Base-by-base conservation (phyloP, 352 stramenopile genomes). In the Phytophthora megakarya region DNA sequence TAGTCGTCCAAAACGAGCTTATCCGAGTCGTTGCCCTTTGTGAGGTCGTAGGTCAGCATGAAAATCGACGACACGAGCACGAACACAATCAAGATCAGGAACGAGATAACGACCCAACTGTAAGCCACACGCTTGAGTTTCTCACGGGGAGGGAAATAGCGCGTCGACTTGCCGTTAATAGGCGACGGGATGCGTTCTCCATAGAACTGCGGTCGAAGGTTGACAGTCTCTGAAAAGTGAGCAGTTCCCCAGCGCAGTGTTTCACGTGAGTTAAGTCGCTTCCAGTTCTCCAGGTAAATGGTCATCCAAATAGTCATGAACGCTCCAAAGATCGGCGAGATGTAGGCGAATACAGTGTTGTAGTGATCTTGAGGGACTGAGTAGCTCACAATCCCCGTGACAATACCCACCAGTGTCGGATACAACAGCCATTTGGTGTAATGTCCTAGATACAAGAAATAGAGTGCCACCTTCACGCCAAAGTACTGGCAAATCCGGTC, bases 381-480 rank as follows among this genome's bases (percentile, higher is more conserved):
- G 55, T 84, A 84, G 40, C 86, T 81, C 33, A 90, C 68, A 15
- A 97, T 84, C 15, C 94, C 93, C 26, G 97, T 90, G 28, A 98
- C 54, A 39, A 95, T 75, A 3, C 96, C 97, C 40, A 98, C 63
- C 18, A 98, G 52, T 37, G 90, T 95, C 19, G 97, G 87, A 52
- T 97, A 96, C n/a, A 98, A 66, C 25, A 99, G 78, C 84, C 97
- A 98, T 55, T 95, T 93, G 35, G 95, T 98, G 72, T 96, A 97
- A 74, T 99, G 95, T 13, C 98, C 93, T 21, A 99, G 62, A 86
- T 97, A 99, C 32, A 97, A 75, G 70, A 99, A 99, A 77, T 99
- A 99, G 55, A 99, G 97, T 19, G 92, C 91, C 54, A 99, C 91
- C 71, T 98, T 90, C 58, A 89, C 84, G 48, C 86, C 86, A 70